These are phyloP conservation scores for Monilinia laxa DNA, from an alignment of 2,329 filamentous ascomycete genomes.

Conservation along the genomic window DNA sequence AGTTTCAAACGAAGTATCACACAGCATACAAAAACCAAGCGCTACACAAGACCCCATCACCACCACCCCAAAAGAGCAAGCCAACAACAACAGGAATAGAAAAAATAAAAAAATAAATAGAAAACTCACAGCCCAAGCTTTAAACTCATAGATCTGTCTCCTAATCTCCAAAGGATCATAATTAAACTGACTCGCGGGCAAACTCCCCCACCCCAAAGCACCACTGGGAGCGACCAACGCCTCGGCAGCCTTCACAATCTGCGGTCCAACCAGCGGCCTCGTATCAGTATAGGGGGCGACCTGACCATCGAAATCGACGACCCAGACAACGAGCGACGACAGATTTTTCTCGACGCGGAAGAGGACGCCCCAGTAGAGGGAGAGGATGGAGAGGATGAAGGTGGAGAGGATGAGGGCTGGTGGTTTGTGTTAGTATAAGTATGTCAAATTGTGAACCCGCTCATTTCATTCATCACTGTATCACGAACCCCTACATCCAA, in stretches of 20 bases:
- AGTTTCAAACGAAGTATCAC: too few species aligned
- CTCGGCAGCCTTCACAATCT: slow-evolving; percentile 48
- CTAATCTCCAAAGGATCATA: slow-evolving; percentile 11
- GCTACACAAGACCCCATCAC: too few species aligned
- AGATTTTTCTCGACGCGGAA: slow-evolving; percentile 51
- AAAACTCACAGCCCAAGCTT: slow-evolving; percentile 13
- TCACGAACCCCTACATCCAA: too few species aligned
- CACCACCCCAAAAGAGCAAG: too few species aligned
- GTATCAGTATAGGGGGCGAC: slow-evolving; percentile 51
- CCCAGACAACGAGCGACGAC: slow-evolving; percentile 51
- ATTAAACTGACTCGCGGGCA: not conserved
- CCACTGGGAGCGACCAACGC: slow-evolving; percentile 40
- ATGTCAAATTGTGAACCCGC: not conserved
- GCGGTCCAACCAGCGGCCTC: slow-evolving; percentile 56
- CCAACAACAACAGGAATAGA: too few species aligned
- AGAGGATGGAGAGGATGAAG: slow-evolving; percentile 46
- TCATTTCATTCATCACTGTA: too few species aligned
- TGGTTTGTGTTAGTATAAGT: not conserved
- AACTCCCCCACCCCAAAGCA: slow-evolving; percentile 9
- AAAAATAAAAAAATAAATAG: too few species aligned
- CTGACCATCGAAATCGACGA: slow-evolving; percentile 63
- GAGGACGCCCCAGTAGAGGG: slow-evolving; percentile 61
- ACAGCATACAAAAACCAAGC: too few species aligned
- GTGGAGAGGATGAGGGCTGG: slow-evolving; percentile 7
- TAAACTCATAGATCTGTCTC: not conserved